These are phyloP conservation scores for Shiraia bambusicola DNA, from an alignment of 2,329 filamentous ascomycete species.

Conservation along the genomic window DNA sequence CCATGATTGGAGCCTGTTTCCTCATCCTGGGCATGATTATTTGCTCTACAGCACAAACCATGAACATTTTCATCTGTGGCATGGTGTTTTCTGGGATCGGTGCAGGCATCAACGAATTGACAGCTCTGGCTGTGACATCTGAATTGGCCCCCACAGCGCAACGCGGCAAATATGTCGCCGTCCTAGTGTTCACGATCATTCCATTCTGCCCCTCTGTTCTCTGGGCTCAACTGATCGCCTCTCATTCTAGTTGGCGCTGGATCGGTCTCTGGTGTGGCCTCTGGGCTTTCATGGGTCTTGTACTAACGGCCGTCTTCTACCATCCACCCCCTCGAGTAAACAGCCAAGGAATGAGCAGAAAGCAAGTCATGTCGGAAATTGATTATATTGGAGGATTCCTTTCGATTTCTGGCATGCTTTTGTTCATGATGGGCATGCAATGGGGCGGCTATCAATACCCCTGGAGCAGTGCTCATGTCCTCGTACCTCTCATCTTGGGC, in stretches of 20 bases:
- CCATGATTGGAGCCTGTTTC: constrained; percentile 29
- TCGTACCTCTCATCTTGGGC: constrained; percentile 57
- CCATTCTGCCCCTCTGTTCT: constrained; percentile 64
- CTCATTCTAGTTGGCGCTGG: constrained; percentile 54
- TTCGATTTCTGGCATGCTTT: constrained; percentile 24
- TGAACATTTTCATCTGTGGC: constrained; percentile 30
- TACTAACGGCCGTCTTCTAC: constrained; percentile 50
- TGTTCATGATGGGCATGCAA: constrained; percentile 35
- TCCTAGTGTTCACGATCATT: constrained; percentile 61
- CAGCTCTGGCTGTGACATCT: constrained; percentile 65
- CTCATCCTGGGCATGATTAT: constrained; percentile 41
- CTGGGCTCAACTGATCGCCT: constrained; percentile 60
- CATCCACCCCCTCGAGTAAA: constrained; percentile 47
- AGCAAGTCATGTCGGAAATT: constrained; percentile 24
- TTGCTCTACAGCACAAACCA: constrained; percentile 26
- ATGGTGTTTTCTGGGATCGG: constrained; percentile 61
- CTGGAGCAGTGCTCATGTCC: constrained; percentile 58
- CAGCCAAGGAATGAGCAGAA: constrained; percentile 27
- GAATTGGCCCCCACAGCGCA: constrained; percentile 67
- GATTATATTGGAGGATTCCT: constrained; percentile 34
- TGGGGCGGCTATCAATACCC: constrained; percentile 57
- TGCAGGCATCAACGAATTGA: constrained; percentile 68
- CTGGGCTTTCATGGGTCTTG: constrained; percentile 55
- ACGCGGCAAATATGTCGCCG: constrained; percentile 63
- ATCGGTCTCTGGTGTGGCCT: constrained; percentile 55